Evolutionary conservation across 805 yeast species (phyloP), one percentile per base, ranked within the genome.

Genomic region (Candida cerambycidarum): DNA sequence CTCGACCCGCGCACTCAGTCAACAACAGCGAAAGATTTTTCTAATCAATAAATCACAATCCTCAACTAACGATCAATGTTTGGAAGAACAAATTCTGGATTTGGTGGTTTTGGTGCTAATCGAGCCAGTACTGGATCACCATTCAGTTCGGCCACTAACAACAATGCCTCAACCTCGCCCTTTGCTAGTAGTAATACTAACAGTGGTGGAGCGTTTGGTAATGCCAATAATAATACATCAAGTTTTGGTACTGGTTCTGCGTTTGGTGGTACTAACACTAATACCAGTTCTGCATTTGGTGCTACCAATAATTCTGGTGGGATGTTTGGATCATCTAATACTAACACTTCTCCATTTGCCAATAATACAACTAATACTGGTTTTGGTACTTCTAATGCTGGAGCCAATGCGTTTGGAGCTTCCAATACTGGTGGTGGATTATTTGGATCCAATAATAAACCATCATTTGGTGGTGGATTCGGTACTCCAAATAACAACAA

Each of bases 1-100:
- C n/a, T n/a, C n/a, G n/a, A n/a, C n/a, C n/a, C n/a, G n/a, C n/a
- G n/a, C n/a, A n/a, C n/a, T n/a, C n/a, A n/a, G n/a, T n/a, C n/a
- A n/a, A n/a, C n/a, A n/a, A n/a, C n/a, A n/a, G n/a, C n/a, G n/a
- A n/a, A n/a, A n/a, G n/a, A n/a, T n/a, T n/a, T n/a, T n/a, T n/a
- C n/a, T n/a, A n/a, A n/a, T n/a, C n/a, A n/a, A n/a, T n/a, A n/a
- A n/a, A n/a, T n/a, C n/a, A n/a, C n/a, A n/a, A n/a, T n/a, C n/a
- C n/a, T n/a, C n/a, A n/a, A n/a, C n/a, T n/a, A 25, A 11, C 29
- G 13, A 27, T 17, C 19, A 38, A 54, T 77, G 81, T 77, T 78
- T 65, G 79, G 80, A 36, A 57, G 75, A 37, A 53, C 71, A 16
- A 61, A 68, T 11, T 67, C 77, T 36, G 82, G 82, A 14, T 77